Evolutionary conservation across 768 basidiomycete genomes (phyloP).

Genomic region (Lactifluus piperatus): DNA sequence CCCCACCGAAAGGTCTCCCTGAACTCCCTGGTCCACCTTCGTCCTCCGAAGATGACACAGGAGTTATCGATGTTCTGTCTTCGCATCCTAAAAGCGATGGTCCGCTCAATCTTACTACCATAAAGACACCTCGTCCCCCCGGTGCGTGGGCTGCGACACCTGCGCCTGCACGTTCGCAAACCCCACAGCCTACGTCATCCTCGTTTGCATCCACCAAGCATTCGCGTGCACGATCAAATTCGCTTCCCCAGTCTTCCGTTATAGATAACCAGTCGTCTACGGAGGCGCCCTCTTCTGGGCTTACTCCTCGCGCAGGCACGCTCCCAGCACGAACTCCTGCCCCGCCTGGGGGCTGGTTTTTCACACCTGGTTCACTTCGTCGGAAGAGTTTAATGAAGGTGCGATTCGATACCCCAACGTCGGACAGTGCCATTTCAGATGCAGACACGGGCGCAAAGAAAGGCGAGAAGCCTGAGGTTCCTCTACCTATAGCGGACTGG

Average conservation of each 20-base stretch:
- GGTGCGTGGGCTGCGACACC: constrained; percentile 40
- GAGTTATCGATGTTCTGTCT: constrained; percentile 26
- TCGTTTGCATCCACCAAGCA: not conserved
- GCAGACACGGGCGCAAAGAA: constrained; percentile 15
- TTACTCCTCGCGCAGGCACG: constrained; percentile 9
- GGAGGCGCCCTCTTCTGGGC: not conserved
- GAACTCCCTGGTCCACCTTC: constrained; percentile 60
- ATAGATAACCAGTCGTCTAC: not conserved
- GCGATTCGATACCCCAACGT: constrained; percentile 48
- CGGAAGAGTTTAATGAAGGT: constrained; percentile 61
- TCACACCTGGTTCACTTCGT: constrained; percentile 40
- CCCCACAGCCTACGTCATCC: constrained; percentile 4
- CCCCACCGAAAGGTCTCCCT: constrained; percentile 52
- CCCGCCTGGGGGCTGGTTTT: constrained; percentile 37
- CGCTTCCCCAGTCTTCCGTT: constrained; percentile 15
- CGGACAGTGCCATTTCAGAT: constrained; percentile 26
- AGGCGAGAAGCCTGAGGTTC: not conserved
- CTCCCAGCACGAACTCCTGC: constrained; percentile 34
- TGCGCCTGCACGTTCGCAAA: constrained; percentile 22
- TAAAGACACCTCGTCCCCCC: constrained; percentile 40
- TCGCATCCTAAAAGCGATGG: constrained; percentile 18
- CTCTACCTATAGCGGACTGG: constrained; percentile 9
- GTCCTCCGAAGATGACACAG: constrained; percentile 42
- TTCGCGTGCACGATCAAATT: constrained; percentile 16
- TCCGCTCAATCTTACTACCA: constrained; percentile 26